Percentiles rank a stretch among this genome's conserved stretches.
phyloP scores from a whole-genome alignment of 352 stramenopile species.

The Phytophthora fragariaefolia region DNA sequence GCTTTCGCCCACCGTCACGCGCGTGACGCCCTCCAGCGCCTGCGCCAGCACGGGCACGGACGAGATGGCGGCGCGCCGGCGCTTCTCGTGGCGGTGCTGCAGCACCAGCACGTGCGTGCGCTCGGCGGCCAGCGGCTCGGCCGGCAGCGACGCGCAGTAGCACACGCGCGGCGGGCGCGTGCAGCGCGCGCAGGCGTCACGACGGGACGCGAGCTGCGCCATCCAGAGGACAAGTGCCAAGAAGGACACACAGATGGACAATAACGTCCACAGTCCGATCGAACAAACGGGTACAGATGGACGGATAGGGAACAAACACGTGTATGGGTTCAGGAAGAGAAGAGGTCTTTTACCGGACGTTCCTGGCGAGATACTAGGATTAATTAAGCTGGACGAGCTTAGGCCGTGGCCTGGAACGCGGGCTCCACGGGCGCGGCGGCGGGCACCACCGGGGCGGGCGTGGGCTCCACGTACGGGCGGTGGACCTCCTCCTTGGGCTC shows the following conservation, averaged over 20 bases:
- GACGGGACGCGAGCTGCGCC: conserved; percentile 18
- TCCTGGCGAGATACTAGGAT: conserved; percentile 37
- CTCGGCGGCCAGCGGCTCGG: conserved; percentile 24
- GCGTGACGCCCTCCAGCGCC: conserved; percentile 43
- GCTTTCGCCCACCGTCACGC: conserved; percentile 48
- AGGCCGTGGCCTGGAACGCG: conserved; percentile 61
- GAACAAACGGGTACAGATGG: no score
- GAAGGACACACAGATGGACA: not conserved
- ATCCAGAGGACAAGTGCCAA: conserved; percentile 15
- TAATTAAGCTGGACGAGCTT: conserved; percentile 41
- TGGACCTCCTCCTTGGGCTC: conserved; percentile 98
- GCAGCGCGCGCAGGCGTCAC: conserved; percentile 52
- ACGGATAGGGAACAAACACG: not conserved
- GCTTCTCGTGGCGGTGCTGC: conserved; percentile 67
- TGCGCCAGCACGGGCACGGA: conserved; percentile 71
- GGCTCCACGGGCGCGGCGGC: conserved; percentile 45
- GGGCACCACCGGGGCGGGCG: conserved; percentile 56
- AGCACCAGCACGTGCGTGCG: conserved; percentile 64
- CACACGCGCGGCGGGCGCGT: conserved; percentile 53
- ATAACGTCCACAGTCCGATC: not conserved
- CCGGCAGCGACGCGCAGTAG: conserved; percentile 62
- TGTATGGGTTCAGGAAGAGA: conserved; percentile 42
- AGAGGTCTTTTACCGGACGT: conserved; percentile 31
- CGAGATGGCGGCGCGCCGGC: conserved; percentile 61
- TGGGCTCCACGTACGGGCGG: conserved; percentile 85